Evolutionary conservation across 148 eudicot genomes (phyloP).

Genomic region (Fallopia convolvulus): DNA sequence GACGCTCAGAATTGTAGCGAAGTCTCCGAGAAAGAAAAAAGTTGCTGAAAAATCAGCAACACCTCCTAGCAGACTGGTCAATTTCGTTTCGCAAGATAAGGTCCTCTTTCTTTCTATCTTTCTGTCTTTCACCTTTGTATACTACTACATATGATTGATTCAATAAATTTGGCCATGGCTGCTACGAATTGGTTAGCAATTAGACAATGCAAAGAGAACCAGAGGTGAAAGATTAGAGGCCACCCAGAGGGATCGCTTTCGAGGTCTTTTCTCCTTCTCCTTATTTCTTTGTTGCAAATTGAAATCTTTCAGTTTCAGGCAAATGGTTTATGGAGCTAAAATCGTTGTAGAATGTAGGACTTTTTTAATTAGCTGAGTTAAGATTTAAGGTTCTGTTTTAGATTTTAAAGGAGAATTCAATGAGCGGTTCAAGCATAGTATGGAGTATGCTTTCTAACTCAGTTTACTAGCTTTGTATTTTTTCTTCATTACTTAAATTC

Average conservation of each 20-base stretch:
- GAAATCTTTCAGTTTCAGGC: background rate
- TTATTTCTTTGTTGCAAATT: background rate
- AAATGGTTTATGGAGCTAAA: background rate
- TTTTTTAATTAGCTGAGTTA: background rate
- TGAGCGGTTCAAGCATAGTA: slow-evolving; percentile 82
- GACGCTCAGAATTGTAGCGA: background rate
- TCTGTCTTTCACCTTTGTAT: background rate
- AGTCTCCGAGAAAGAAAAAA: background rate
- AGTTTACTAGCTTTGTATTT: background rate
- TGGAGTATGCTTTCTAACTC: slow-evolving; percentile 31
- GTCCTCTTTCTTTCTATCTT: slow-evolving; percentile 22
- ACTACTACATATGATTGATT: too few species aligned
- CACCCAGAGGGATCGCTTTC: slow-evolving; percentile 82
- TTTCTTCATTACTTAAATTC: too few species aligned
- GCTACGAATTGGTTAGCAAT: slow-evolving; percentile 28
- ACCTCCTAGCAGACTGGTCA: slow-evolving; percentile 58
- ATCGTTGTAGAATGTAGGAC: background rate
- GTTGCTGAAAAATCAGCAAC: slow-evolving; percentile 59
- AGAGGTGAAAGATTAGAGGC: slow-evolving; percentile 85
- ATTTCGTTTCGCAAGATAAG: slow-evolving; percentile 82
- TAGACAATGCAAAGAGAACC: slow-evolving; percentile 57
- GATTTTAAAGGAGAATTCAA: slow-evolving; percentile 87
- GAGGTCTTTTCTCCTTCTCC: slow-evolving; percentile 35
- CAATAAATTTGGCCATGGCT: background rate
- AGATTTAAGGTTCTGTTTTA: slow-evolving; percentile 18